Conservation (phyloP, 805 yeast genomes). For the Metschnikowia hibisci region DNA sequence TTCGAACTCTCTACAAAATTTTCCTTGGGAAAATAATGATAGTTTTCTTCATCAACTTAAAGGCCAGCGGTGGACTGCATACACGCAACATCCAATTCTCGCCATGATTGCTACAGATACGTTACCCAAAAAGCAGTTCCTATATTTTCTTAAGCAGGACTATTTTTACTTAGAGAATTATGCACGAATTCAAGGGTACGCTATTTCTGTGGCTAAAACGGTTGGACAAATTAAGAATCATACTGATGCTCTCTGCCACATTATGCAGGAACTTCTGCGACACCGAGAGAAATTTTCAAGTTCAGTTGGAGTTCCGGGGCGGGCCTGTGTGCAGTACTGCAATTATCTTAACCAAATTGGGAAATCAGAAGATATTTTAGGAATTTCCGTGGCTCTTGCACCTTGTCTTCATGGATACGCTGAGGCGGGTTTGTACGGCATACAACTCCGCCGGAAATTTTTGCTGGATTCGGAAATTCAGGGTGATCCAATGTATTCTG, state of each 20-base stretch:
- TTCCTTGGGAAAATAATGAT: too few relatives aligned
- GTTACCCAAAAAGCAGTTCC: constrained; percentile 48
- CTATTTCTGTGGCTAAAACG: constrained; percentile 59
- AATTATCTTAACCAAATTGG: constrained; percentile 56
- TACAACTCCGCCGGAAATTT: constrained; percentile 13
- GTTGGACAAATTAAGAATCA: constrained; percentile 49
- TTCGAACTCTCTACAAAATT: too few relatives aligned
- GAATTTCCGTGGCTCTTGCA: constrained; percentile 62
- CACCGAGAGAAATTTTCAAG: constrained; percentile 49
- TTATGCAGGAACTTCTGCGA: constrained; percentile 51
- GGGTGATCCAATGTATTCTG: constrained; percentile 26
- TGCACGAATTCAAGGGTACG: constrained; percentile 59
- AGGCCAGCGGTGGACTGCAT: constrained; percentile 46
- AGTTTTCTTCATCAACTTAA: not conserved
- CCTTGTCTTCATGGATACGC: constrained; percentile 77
- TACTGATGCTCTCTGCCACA: constrained; percentile 46
- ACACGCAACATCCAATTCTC: constrained; percentile 62
- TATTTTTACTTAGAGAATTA: constrained; percentile 66
- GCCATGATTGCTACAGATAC: constrained; percentile 47
- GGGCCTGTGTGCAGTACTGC: constrained; percentile 59
- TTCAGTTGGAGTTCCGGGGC: constrained; percentile 44
- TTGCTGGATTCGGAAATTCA: constrained; percentile 20
- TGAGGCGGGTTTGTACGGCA: constrained; percentile 46
- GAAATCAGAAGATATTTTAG: constrained; percentile 53
- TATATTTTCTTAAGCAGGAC: constrained; percentile 59